These are phyloP conservation scores for Capsella bursapastoris DNA, from an alignment of 345 rosid species.

Conservation along the genomic window DNA sequence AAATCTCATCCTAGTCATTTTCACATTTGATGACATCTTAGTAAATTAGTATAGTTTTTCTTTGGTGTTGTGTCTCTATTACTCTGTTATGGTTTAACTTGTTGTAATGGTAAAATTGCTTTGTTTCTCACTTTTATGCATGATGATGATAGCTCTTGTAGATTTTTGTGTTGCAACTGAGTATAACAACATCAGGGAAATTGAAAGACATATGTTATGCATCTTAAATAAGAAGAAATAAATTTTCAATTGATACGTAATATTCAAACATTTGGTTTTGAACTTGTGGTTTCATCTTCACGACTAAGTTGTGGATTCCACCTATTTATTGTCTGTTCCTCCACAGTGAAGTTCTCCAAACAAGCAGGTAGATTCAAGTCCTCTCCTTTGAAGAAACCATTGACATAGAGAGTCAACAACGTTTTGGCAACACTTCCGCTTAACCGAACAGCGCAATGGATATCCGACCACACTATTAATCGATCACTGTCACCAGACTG, in stretches of 20 bases:
- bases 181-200: too few species aligned
- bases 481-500: slow-evolving; percentile 48
- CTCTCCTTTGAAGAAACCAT: slow-evolving; percentile 46
- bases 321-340: slow-evolving; percentile 61
- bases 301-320: slow-evolving; percentile 74
- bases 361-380: slow-evolving; percentile 43
- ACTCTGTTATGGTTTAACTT: background rate
- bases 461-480: slow-evolving; percentile 73
- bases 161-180: background rate
- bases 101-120: slow-evolving; percentile 3
- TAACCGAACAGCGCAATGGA: slow-evolving; percentile 64
- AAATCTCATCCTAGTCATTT: slow-evolving; percentile 74
- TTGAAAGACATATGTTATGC: too few species aligned
- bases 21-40: slow-evolving; percentile 45
- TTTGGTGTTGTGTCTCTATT: background rate
- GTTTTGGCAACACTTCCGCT: slow-evolving; percentile 86
- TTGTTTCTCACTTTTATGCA: background rate
- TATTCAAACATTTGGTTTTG: slow-evolving; percentile 15
- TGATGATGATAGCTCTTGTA: slow-evolving; percentile 4
- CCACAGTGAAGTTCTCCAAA: slow-evolving; percentile 56
- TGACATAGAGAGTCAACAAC: slow-evolving; percentile 56
- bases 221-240: too few species aligned
- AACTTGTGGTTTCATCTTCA: slow-evolving; percentile 51
- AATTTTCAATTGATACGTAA: background rate
- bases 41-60: background rate